phyloP scores from a whole-genome alignment of 148 eudicot species.

The Heliamphora exappendiculata region DNA sequence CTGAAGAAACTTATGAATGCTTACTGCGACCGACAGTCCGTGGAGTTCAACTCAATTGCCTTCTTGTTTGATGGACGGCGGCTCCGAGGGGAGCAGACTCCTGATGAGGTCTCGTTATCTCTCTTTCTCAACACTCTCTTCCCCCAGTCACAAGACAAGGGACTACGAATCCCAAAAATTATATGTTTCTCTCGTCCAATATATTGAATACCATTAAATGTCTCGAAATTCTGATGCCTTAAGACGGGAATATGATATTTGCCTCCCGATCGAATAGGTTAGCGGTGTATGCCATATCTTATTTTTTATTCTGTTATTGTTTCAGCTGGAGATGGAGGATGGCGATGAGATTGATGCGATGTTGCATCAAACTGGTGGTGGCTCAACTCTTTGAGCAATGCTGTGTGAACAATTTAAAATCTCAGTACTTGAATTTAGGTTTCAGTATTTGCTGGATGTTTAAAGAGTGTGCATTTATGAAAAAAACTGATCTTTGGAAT shows the following conservation, averaged over 20 bases:
- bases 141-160: background rate
- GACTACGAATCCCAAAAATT: too few relatives aligned
- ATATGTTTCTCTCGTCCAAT: too few relatives aligned
- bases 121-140: background rate
- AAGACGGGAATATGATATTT: too few relatives aligned
- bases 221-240: too few relatives aligned
- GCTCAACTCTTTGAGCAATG: constrained; percentile 18
- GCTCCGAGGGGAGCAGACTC: constrained; percentile 56
- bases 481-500: background rate
- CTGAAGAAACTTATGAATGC: constrained; percentile 66
- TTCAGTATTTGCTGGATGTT: background rate
- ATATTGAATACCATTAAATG: too few relatives aligned
- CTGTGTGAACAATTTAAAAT: background rate
- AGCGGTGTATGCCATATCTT: background rate
- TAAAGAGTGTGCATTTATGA: background rate
- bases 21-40: constrained; percentile 58
- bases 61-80: constrained; percentile 66
- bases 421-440: background rate
- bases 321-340: constrained; percentile 65
- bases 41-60: constrained; percentile 46
- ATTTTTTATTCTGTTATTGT: constrained; percentile 1
- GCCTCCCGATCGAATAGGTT: background rate
- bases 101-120: constrained; percentile 46
- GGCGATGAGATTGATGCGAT: constrained; percentile 67
- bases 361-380: constrained; percentile 70